Base-by-base conservation (phyloP, 2,329 filamentous ascomycete species). In the Pseudonectria buxi region DNA sequence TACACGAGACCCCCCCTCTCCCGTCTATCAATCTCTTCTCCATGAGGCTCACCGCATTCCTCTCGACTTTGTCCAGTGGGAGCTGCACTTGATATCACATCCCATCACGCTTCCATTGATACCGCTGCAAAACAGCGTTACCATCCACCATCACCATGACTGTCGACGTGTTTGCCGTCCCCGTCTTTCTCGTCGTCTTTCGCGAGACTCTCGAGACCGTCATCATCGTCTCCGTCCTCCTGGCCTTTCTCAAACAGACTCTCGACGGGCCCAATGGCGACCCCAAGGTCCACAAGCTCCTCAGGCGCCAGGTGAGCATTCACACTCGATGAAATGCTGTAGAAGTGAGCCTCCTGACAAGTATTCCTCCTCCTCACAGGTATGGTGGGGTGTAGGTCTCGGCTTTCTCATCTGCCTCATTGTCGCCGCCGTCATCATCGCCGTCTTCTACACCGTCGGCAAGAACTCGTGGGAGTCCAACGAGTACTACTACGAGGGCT, bases 171-270 rank as follows among this genome's bases (percentile, higher is more conserved):
- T 88, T 88, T 59, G 75, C 83, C 44, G 78, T 87, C 14, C 83
- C 83, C 46, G 77, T 94, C 36, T 94, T 94, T 67, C 89, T 95
- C 67, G 85, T 95, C 58, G 81, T 86, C 63, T 92, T 94, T 58
- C 80, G 88, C 55, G 88, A 94, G 65, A 78, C 79, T 28, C 68
- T 94, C 31, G 87, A 94, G 67, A 84, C 83, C 1, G 81, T 76
- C 53, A 87, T 94, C 54, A 85, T 94, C 50, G 78, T 94, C 44
- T 90, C 87, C 0, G 83, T 94, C n/a, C 69, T 94, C 24, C 74
- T 94, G 27, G 78, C 86, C 14, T 94, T 92, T 57, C 66, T 94
- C 39, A 92, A 90, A 60, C 84, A 92, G 58, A 85, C 82, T 3
- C 72, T 94, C 26, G 69, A 68, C 40, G 77, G 77, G 1, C 76